Evolutionary conservation across 2,329 filamentous ascomycete species (phyloP).

Genomic region (Berkeleyomyces basicola): DNA sequence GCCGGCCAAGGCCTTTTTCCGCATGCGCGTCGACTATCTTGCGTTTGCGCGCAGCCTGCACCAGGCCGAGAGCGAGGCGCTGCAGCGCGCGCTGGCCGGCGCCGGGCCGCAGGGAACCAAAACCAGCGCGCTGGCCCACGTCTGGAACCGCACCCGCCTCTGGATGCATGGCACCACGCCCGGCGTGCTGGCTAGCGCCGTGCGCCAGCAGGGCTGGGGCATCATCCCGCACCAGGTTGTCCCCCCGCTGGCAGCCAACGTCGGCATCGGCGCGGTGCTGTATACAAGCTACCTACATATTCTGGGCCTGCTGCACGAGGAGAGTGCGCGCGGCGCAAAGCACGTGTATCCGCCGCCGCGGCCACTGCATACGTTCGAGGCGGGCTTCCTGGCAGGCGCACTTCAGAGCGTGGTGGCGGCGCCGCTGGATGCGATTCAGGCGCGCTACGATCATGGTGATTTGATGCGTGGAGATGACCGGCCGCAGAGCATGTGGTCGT

Average conservation of each 20-base stretch:
- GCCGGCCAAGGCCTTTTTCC: slow-evolving; percentile 83
- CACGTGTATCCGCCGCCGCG: slow-evolving; percentile 55
- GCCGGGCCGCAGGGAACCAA: background rate
- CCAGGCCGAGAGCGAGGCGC: slow-evolving; percentile 15
- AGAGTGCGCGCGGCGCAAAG: slow-evolving; percentile 38
- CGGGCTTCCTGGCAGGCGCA: slow-evolving; percentile 51
- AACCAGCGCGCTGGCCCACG: background rate
- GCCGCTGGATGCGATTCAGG: slow-evolving; percentile 59
- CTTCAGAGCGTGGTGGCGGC: slow-evolving; percentile 58
- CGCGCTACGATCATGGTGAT: slow-evolving; percentile 47
- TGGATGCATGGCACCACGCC: slow-evolving; percentile 49
- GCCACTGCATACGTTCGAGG: slow-evolving; percentile 46
- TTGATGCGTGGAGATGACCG: slow-evolving; percentile 20
- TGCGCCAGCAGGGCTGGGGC: slow-evolving; percentile 53
- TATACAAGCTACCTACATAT: slow-evolving; percentile 63
- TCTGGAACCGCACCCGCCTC: slow-evolving; percentile 24
- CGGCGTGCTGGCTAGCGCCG: slow-evolving; percentile 49
- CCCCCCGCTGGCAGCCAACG: slow-evolving; percentile 57
- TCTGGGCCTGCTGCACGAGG: slow-evolving; percentile 48
- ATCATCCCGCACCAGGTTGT: slow-evolving; percentile 63
- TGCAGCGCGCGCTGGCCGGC: slow-evolving; percentile 17
- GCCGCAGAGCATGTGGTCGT: slow-evolving; percentile 55
- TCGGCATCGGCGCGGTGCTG: slow-evolving; percentile 54
- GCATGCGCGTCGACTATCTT: slow-evolving; percentile 71
- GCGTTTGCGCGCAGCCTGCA: slow-evolving; percentile 32